phyloP scores from a whole-genome alignment of 2,329 filamentous ascomycete species.

The Fusarium avenaceum region DNA sequence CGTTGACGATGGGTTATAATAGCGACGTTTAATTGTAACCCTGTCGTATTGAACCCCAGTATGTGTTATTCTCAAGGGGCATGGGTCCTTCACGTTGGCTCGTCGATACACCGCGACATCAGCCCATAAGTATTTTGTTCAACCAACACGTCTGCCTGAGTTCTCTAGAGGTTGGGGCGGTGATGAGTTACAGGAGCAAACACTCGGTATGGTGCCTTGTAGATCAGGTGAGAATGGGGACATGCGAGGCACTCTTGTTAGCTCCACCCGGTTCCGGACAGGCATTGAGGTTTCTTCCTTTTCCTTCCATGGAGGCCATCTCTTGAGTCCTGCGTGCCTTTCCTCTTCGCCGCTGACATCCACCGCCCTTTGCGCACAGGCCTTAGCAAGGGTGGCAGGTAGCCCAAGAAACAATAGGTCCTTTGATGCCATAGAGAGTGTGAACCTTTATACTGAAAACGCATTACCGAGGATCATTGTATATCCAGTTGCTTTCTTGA shows the following conservation, averaged over 20 bases:
- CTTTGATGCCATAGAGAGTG: neutral
- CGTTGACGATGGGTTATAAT: neutral
- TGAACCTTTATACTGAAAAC: neutral
- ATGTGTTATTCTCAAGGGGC: neutral
- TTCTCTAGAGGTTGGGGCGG: constrained; percentile 10
- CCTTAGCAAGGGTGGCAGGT: constrained; percentile 1
- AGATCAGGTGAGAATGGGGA: constrained; percentile 46
- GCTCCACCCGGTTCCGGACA: constrained; percentile 11
- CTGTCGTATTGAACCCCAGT: constrained; percentile 3
- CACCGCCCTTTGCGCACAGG: constrained; percentile 47
- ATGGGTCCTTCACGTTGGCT: constrained; percentile 32
- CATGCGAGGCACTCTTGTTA: constrained; percentile 39
- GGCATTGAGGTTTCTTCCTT: constrained; percentile 22
- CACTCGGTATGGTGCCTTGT: constrained; percentile 1
- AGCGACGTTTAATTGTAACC: neutral
- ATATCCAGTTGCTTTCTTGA: neutral
- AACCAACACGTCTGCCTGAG: constrained; percentile 27
- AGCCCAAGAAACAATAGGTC: neutral
- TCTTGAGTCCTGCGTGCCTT: constrained; percentile 10
- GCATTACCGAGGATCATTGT: neutral
- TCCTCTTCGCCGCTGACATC: constrained; percentile 12
- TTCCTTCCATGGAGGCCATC: constrained; percentile 13
- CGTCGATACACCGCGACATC: constrained; percentile 1
- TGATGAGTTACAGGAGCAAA: neutral
- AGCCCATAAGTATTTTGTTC: neutral